phyloP scores from a whole-genome alignment of 1,284 basidiomycete genomes.

The Earliella scabrosa region DNA sequence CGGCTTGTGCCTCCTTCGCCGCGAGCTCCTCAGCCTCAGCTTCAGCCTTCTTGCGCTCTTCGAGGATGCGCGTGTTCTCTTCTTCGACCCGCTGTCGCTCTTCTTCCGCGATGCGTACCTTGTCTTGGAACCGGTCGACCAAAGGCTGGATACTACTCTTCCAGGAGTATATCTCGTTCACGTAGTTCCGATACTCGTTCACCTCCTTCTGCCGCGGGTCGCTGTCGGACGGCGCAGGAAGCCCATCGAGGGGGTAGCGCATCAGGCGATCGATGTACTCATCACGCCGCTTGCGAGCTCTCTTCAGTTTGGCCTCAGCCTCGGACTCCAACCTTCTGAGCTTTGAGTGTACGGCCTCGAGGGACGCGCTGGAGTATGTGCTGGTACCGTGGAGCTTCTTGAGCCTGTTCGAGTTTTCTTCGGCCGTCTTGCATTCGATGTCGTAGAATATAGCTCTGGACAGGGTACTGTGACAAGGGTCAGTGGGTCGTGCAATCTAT shows the following conservation, averaged over 20 bases:
- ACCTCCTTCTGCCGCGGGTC: constrained; percentile 1
- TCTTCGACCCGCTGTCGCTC: not conserved
- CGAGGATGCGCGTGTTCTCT: constrained; percentile 1
- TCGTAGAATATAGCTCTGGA: constrained; percentile 13
- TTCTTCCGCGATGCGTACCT: not conserved
- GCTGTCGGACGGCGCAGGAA: not conserved
- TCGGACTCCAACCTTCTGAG: constrained; percentile 9
- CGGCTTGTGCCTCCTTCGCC: not conserved
- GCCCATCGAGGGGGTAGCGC: constrained; percentile 9
- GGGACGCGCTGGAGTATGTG: constrained; percentile 11
- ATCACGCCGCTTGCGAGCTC: constrained; percentile 8
- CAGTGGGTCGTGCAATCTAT: not conserved
- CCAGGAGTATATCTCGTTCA: constrained; percentile 7
- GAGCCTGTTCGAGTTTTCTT: constrained; percentile 8
- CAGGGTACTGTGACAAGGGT: constrained; percentile 11
- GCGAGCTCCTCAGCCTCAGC: constrained; percentile 11
- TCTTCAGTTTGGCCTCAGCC: not conserved
- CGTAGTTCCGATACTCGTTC: constrained; percentile 1
- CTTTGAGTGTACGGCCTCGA: constrained; percentile 9
- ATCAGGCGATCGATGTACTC: constrained; percentile 9
- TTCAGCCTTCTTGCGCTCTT: constrained; percentile 1
- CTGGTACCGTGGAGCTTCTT: constrained; percentile 11
- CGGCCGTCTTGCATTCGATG: constrained; percentile 2
- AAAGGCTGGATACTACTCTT: not conserved
- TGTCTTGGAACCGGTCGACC: constrained; percentile 2